Base-by-base conservation (phyloP, 768 basidiomycete species). In the Candolleomyces aberdarensis region DNA sequence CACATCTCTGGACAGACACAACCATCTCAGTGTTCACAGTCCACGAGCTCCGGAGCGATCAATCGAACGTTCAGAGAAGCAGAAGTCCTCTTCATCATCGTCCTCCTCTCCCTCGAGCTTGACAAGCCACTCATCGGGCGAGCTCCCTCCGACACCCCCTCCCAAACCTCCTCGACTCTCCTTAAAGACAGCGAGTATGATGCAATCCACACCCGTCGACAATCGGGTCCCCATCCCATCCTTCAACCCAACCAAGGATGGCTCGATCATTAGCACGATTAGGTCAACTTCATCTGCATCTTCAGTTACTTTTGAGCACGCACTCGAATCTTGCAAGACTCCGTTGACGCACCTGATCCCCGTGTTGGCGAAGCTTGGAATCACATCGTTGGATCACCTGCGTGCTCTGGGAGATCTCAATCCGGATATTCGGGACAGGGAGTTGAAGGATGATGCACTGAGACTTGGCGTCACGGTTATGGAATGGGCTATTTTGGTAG, bases 401-500 rank as follows among this genome's bases (percentile, higher is more conserved):
- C 76, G 80, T 11, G 89, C 89, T 2, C 73, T 91, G 17, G 80
- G 79, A 9, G 76, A 81, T 58, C 70, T 91, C 62, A 82, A 81
- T 41, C 86, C 87, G 58, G 85, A 83, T 61, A 90, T 85, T 20
- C 73, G 89, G 63, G 84, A 91, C 70, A 74, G 83, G 60, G 87
- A 90, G 69, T 78, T 91, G 51, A 87, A 80, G 71, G 86, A 88
- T 65, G 86, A 85, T 64, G 89, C 88, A 57, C 67, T 91, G 72
- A 83, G 75, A 67, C 75, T 82, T 65, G 89, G 89, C 1, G 76
- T 91, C 55, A 89, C 88, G 0, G 78, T 89, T 8, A 76, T 91
- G 73, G 89, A 91, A 66, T 91, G 89, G 89, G 89, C 89, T 20
- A 87, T 91, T 66, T 75, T 91, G 65, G 71, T 91, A 60, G 89